A percentile compares a stretch with the other conserved stretches of the same genome.
Conservation (phyloP, 805 yeast species). For the Isabelozyma rhagii region DNA sequence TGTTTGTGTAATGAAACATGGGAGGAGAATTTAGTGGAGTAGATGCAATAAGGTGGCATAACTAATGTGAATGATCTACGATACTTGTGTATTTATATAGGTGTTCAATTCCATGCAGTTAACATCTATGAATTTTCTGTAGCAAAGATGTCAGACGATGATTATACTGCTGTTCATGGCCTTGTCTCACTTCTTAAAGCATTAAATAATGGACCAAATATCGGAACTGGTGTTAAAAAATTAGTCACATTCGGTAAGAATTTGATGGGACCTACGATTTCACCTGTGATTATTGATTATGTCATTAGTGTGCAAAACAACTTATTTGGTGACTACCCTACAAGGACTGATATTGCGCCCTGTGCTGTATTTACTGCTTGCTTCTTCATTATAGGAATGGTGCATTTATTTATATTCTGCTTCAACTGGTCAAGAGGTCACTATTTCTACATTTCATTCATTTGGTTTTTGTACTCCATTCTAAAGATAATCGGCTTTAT, state of each 20-base stretch:
- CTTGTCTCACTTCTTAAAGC: constrained; percentile 10
- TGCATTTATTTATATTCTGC: constrained; percentile 11
- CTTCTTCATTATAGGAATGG: constrained; percentile 10
- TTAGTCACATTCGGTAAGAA: constrained; percentile 17
- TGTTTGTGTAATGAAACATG: background rate
- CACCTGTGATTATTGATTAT: constrained; percentile 17
- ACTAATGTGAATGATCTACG: background rate
- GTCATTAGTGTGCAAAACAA: constrained; percentile 11
- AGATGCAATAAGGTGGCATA: background rate
- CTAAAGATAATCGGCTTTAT: constrained; percentile 12
- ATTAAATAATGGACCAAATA: constrained; percentile 42
- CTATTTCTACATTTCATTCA: constrained; percentile 16
- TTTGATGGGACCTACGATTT: constrained; percentile 29
- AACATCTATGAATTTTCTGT: background rate
- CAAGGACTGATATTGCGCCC: constrained; percentile 12
- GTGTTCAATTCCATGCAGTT: background rate
- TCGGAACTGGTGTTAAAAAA: constrained; percentile 46
- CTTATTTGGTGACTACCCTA: constrained; percentile 18
- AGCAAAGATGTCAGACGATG: background rate
- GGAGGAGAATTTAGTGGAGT: background rate
- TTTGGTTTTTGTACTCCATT: constrained; percentile 11
- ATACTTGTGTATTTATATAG: background rate
- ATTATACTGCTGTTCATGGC: constrained; percentile 8
- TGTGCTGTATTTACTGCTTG: constrained; percentile 11
- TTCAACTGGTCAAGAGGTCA: constrained; percentile 17